phyloP scores from a whole-genome alignment of 176 grass and related monocot genomes.

The Saccharum spontaneum region DNA sequence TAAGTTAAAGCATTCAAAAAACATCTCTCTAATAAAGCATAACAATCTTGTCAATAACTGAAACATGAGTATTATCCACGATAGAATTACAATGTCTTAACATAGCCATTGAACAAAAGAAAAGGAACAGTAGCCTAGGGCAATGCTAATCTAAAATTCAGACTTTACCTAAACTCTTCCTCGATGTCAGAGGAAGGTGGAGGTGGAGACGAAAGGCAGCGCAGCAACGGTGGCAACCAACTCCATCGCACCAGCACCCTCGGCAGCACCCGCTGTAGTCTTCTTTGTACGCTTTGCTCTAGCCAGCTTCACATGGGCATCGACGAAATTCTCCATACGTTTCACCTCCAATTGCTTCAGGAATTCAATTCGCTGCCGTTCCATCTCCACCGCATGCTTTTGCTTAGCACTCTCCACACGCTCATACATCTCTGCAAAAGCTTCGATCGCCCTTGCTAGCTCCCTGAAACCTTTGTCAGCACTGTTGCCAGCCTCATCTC shows the following conservation, averaged over 20 bases:
- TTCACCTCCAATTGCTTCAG: slow-evolving; percentile 81
- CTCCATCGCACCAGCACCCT: slow-evolving; percentile 47
- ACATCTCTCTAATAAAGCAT: background rate
- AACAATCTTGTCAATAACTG: background rate
- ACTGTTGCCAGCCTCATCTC: background rate
- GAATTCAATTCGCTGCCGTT: slow-evolving; percentile 77
- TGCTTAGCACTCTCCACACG: slow-evolving; percentile 77
- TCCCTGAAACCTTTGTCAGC: slow-evolving; percentile 54
- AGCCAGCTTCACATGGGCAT: slow-evolving; percentile 80
- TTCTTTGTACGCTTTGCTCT: slow-evolving; percentile 67
- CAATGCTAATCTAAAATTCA: background rate
- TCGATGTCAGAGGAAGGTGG: slow-evolving; percentile 48
- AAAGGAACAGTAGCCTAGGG: background rate
- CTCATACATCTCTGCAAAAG: slow-evolving; percentile 91
- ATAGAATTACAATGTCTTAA: background rate
- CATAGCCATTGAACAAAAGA: background rate
- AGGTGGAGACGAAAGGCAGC: slow-evolving; percentile 62
- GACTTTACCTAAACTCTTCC: slow-evolving; percentile 44
- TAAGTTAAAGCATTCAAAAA: background rate
- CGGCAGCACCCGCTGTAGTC: slow-evolving; percentile 28
- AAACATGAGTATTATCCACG: slow-evolving; percentile 11
- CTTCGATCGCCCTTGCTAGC: slow-evolving; percentile 71
- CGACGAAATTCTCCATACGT: slow-evolving; percentile 85
- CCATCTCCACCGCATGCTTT: slow-evolving; percentile 73
- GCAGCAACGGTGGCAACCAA: slow-evolving; percentile 52